Conservation (phyloP, 2,329 filamentous ascomycete species). For the Epichloe sp. region DNA sequence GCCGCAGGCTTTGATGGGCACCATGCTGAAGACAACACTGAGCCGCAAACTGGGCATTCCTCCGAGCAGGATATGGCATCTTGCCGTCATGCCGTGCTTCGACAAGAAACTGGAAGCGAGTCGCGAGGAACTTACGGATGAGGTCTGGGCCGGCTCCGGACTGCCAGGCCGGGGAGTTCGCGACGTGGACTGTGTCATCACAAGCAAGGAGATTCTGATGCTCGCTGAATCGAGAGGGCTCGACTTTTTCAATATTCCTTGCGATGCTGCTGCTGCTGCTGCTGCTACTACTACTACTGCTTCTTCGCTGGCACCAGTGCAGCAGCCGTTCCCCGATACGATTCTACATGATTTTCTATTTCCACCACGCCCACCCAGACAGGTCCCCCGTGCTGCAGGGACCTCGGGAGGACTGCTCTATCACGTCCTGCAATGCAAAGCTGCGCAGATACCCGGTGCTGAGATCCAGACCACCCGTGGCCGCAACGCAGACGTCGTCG, state of each 20-base stretch:
- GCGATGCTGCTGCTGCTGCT: slow-evolving; percentile 26
- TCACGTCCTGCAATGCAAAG: slow-evolving; percentile 67
- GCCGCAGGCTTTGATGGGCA: slow-evolving; percentile 83
- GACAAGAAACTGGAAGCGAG: slow-evolving; percentile 98
- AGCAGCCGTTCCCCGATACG: slow-evolving; percentile 55
- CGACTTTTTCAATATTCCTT: slow-evolving; percentile 52
- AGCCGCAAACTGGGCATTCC: slow-evolving; percentile 58
- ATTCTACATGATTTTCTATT: slow-evolving; percentile 64
- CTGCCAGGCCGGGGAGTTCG: slow-evolving; percentile 46
- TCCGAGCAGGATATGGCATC: slow-evolving; percentile 78
- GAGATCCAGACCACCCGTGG: slow-evolving; percentile 59
- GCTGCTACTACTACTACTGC: slow-evolving; percentile 24
- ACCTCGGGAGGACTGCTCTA: slow-evolving; percentile 82
- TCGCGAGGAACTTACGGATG: slow-evolving; percentile 77
- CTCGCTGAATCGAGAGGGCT: slow-evolving; percentile 70
- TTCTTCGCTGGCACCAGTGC: slow-evolving; percentile 21
- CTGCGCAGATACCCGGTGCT: slow-evolving; percentile 57
- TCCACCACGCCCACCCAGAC: slow-evolving; percentile 30
- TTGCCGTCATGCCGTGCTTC: slow-evolving; percentile 96
- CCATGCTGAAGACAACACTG: slow-evolving; percentile 75
- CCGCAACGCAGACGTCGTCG: slow-evolving; percentile 81
- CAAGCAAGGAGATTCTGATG: slow-evolving; percentile 85
- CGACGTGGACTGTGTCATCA: slow-evolving; percentile 97
- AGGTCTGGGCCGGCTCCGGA: slow-evolving; percentile 49
- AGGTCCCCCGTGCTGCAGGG: slow-evolving; percentile 45